phyloP scores from a whole-genome alignment of 306 rosid genomes.

The Quillaja saponaria region DNA sequence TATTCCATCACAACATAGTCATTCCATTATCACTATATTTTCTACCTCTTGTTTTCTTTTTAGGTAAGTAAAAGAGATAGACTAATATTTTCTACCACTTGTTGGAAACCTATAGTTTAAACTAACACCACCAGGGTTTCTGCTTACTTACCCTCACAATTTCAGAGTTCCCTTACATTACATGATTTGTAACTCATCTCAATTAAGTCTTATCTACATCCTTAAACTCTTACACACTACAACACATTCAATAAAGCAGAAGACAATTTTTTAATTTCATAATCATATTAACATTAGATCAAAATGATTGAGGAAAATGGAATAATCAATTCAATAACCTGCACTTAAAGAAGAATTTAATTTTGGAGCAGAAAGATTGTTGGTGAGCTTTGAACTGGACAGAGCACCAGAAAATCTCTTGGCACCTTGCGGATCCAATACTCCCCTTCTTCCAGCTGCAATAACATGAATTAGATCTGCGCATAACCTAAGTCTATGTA shows the following conservation, averaged over 20 bases:
- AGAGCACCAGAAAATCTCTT: conserved; percentile 60
- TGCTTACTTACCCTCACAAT: no score
- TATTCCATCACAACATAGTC: no score
- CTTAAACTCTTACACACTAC: background rate
- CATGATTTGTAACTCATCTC: no score
- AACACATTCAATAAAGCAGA: background rate
- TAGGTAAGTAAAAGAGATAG: no score
- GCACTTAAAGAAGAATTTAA: conserved; percentile 54
- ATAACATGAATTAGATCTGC: conserved; percentile 17
- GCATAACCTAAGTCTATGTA: background rate
- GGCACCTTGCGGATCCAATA: conserved; percentile 56
- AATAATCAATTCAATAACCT: conserved; percentile 46
- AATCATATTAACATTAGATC: no score
- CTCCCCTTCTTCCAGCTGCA: conserved; percentile 60
- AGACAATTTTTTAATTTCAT: background rate
- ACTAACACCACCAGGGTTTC: no score
- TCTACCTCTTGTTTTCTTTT: no score
- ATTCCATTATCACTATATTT: no score
- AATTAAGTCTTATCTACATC: no score
- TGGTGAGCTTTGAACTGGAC: conserved; percentile 53
- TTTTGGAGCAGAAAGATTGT: conserved; percentile 60
- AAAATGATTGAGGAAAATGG: background rate
- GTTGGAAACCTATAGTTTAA: no score
- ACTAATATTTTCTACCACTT: no score
- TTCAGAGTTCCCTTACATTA: no score